Evolutionary conservation across 345 rosid genomes (phyloP).

Genomic region (Populus nigra): DNA sequence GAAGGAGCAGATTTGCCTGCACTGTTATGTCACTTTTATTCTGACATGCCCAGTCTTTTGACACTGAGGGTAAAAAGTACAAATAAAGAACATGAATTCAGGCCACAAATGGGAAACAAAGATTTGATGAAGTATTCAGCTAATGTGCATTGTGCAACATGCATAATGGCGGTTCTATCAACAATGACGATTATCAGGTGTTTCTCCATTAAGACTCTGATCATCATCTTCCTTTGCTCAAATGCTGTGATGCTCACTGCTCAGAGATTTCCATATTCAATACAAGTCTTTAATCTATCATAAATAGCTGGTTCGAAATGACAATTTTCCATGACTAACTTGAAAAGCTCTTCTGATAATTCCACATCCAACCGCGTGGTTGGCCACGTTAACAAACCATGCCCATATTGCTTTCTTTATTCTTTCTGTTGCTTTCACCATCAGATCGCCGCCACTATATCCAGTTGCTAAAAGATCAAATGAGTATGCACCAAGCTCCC

Average conservation of each 20-base stretch:
- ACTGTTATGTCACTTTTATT: background rate
- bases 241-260: background rate
- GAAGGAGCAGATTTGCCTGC: background rate
- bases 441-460: conserved; percentile 3
- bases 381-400: too few relatives aligned
- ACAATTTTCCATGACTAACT: background rate
- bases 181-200: too few relatives aligned
- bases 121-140: background rate
- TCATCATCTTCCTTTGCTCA: background rate
- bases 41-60: background rate
- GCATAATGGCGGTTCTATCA: too few relatives aligned
- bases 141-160: too few relatives aligned
- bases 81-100: background rate
- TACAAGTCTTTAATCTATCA: background rate
- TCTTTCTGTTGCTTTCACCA: conserved; percentile 16
- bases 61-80: background rate
- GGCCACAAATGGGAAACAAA: background rate
- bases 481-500: background rate
- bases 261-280: background rate
- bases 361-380: background rate
- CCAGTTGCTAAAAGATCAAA: conserved; percentile 11
- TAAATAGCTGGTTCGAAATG: background rate
- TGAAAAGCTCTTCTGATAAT: conserved; percentile 17
- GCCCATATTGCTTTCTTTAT: conserved; percentile 14
- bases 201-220: too few relatives aligned